Base-by-base conservation (phyloP, 2,329 filamentous ascomycete genomes). In the Ophioceras dolichostomum region DNA sequence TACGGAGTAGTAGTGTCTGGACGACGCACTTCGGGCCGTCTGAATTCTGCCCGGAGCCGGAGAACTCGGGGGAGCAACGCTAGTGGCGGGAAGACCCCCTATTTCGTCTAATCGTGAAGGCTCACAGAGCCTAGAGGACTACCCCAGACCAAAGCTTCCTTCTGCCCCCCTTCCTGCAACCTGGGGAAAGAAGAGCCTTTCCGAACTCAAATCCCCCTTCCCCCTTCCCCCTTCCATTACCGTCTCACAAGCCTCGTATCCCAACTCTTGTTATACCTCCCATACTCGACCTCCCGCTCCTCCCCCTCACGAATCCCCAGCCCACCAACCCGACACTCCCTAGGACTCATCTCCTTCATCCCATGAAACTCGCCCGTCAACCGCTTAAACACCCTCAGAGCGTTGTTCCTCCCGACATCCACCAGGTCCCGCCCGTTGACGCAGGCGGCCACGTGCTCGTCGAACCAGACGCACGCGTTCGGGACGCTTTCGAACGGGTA, bases 401-500 rank as follows among this genome's bases (percentile, higher is more conserved):
- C 45, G 38, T 48, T 49, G 32, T 48, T 47, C 34, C 47, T 34
- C 14, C 47, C 47, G 20, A 48, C 45, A 34, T 48, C 44, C 10
- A 47, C 43, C 28, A 46, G 38, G 17, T 49, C 47, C 16, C 33
- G 20, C 19, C 35, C 38, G 29, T 33, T 41, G 32, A 47, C n/a
- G 27, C 13, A 13, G 12, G 13, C 38, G 20, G 43, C 39, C 9
- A 46, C 43, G 28, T 45, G 41, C 26, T 48, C 43, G 34, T 51
- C 49, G 33, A 47, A 50, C 48, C 47, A 50, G 13, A 45, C 43
- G 30, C 44, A 45, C 12, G 41, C 45, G 28, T 49, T 47, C 21
- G 45, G 42, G 24, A 51, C 46, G 37, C 45, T 48, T 40, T 49
- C 47, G 21, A 48, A 49, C 13, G 47, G 47, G 28, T 49, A 49